Evolutionary conservation across 768 basidiomycete genomes (phyloP).

Genomic region (Sistotremastrum niveocremeum): DNA sequence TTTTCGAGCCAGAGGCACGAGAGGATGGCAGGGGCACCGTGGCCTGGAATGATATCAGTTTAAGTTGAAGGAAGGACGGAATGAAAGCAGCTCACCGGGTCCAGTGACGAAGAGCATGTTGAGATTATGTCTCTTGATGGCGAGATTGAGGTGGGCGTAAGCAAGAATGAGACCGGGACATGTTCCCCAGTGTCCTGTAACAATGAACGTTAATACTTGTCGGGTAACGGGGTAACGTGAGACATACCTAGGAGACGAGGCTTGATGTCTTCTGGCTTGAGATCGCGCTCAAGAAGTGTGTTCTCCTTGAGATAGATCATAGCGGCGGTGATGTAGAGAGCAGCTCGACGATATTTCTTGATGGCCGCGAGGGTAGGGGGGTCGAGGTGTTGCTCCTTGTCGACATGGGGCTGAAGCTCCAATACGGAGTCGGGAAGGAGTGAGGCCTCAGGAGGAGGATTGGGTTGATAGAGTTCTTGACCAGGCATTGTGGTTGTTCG

Average conservation of each 20-base stretch:
- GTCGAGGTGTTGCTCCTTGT: slow-evolving; percentile 33
- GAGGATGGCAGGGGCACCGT: slow-evolving; percentile 82
- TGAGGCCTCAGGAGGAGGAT: slow-evolving; percentile 60
- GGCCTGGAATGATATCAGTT: slow-evolving; percentile 27
- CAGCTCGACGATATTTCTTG: slow-evolving; percentile 42
- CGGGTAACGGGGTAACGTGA: no score
- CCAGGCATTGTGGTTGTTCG: slow-evolving; percentile 34
- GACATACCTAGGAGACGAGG: slow-evolving; percentile 38
- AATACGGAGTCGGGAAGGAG: slow-evolving; percentile 46
- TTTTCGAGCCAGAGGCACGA: slow-evolving; percentile 80
- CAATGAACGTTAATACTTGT: no score
- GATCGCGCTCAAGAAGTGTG: slow-evolving; percentile 44
- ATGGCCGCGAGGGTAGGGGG: slow-evolving; percentile 37
- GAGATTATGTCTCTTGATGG: slow-evolving; percentile 44
- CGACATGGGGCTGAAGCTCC: slow-evolving; percentile 33
- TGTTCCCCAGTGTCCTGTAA: slow-evolving; percentile 64
- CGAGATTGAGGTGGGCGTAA: slow-evolving; percentile 49
- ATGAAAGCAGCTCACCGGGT: slow-evolving; percentile 32
- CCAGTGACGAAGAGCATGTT: slow-evolving; percentile 71
- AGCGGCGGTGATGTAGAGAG: slow-evolving; percentile 61
- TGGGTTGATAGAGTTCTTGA: slow-evolving; percentile 41
- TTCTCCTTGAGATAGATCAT: slow-evolving; percentile 80
- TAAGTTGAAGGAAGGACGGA: neutral
- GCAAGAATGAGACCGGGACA: slow-evolving; percentile 65
- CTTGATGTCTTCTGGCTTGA: slow-evolving; percentile 64